These are phyloP conservation scores for Boeremia lycopersici DNA, from an alignment of 2,329 filamentous ascomycete genomes.

Conservation along the genomic window DNA sequence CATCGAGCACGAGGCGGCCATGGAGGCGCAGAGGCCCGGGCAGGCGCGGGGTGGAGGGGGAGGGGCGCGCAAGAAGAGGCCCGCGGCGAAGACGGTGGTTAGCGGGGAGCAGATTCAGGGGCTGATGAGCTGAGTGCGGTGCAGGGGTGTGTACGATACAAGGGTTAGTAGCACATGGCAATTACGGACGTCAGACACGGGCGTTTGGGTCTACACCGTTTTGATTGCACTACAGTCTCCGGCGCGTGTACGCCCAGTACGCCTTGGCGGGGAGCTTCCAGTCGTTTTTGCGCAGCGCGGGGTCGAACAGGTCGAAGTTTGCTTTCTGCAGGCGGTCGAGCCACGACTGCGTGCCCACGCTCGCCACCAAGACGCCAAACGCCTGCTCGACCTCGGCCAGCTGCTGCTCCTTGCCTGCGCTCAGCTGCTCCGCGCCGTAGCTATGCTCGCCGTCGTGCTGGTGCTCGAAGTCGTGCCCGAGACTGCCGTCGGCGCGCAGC, in stretches of 20 bases:
- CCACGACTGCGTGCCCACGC: conserved; percentile 78
- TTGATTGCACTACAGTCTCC: conserved; percentile 48
- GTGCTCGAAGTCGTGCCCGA: conserved; percentile 90
- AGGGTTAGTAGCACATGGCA: neutral
- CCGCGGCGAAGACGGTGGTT: conserved; percentile 26
- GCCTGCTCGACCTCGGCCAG: conserved; percentile 65
- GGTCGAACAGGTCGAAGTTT: conserved; percentile 82
- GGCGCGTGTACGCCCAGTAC: conserved; percentile 65
- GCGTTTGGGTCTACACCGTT: neutral
- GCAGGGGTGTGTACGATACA: neutral
- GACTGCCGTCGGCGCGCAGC: conserved; percentile 72
- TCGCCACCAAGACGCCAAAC: conserved; percentile 82
- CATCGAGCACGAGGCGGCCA: conserved; percentile 44
- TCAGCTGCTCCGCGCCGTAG: conserved; percentile 51
- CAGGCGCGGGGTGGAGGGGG: conserved; percentile 10
- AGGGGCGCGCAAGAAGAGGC: conserved; percentile 28
- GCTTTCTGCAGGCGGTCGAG: conserved; percentile 75
- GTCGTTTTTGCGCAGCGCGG: conserved; percentile 66
- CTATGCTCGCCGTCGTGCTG: conserved; percentile 73
- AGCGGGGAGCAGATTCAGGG: conserved; percentile 36
- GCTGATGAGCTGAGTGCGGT: conserved; percentile 25
- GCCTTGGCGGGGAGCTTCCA: conserved; percentile 89
- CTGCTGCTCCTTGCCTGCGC: conserved; percentile 45
- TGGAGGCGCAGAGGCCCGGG: conserved; percentile 29
- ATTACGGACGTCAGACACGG: no score